Conservation (phyloP, 495 filamentous ascomycete species). For the Hypoxylon trugodes region DNA sequence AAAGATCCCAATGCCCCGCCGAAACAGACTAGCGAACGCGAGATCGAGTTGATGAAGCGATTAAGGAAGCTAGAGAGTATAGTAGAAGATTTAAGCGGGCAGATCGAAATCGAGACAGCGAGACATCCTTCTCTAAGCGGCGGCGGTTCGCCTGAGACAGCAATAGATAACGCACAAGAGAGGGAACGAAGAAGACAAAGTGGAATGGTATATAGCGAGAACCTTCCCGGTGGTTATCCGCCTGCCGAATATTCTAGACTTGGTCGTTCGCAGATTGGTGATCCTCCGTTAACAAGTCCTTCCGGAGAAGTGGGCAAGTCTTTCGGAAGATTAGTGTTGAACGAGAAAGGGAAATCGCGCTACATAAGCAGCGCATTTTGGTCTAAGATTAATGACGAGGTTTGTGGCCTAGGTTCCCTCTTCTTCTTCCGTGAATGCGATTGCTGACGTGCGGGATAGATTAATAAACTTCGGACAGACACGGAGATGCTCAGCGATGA, state of each 20-base stretch:
- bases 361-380: conserved; percentile 92
- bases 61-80: conserved; percentile 83
- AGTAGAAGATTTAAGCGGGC: conserved; percentile 71
- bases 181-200: conserved; percentile 43
- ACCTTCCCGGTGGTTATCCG: conserved; percentile 29
- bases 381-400: conserved; percentile 89
- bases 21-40: conserved; percentile 65
- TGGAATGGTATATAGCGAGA: conserved; percentile 35
- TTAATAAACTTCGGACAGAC: conserved; percentile 76
- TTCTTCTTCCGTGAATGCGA: conserved; percentile 16
- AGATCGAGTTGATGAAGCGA: conserved; percentile 80
- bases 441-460: conserved; percentile 50
- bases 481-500: conserved; percentile 74
- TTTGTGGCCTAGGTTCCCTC: too few relatives aligned
- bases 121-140: conserved; percentile 48
- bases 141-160: conserved; percentile 52
- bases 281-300: conserved; percentile 35
- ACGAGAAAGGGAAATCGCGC: conserved; percentile 77
- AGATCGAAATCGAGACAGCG: conserved; percentile 59
- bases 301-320: conserved; percentile 65
- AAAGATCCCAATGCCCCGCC: conserved; percentile 63
- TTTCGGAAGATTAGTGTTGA: conserved; percentile 84
- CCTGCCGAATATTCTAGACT: conserved; percentile 28
- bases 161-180: conserved; percentile 28
- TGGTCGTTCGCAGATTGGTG: conserved; percentile 33